Conservation (phyloP, 2,329 filamentous ascomycete species). For the Daldinia sp. region DNA sequence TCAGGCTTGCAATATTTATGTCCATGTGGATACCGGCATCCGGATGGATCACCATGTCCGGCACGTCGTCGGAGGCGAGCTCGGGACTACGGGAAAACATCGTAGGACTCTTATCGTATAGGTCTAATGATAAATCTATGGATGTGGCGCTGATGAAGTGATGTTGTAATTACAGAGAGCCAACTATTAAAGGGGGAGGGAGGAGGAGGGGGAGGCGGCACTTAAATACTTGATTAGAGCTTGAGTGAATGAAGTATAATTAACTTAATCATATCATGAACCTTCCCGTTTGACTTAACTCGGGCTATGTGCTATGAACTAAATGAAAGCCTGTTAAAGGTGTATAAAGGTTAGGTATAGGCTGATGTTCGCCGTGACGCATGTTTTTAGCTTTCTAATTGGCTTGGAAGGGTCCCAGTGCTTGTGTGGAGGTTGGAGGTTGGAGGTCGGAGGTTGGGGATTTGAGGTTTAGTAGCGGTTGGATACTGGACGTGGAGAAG, state of each 20-base stretch:
- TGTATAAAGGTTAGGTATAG: background rate
- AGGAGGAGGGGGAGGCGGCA: too few species aligned
- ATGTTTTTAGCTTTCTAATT: background rate
- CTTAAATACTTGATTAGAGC: too few species aligned
- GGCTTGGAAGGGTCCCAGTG: conserved; percentile 24
- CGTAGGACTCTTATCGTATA: too few species aligned
- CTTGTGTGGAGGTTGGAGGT: background rate
- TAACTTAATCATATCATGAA: too few species aligned
- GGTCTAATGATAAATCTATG: too few species aligned
- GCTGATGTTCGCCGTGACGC: conserved; percentile 14
- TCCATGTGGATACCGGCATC: conserved; percentile 38
- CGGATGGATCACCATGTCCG: conserved; percentile 28
- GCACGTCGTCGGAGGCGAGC: background rate
- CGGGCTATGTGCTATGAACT: too few species aligned
- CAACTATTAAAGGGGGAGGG: too few species aligned
- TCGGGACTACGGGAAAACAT: conserved; percentile 14
- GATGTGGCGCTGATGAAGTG: too few species aligned
- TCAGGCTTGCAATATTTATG: conserved; percentile 26
- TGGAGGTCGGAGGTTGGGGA: background rate
- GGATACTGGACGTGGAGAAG: background rate
- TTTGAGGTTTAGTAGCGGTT: conserved; percentile 7
- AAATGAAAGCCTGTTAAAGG: background rate
- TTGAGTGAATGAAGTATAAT: too few species aligned
- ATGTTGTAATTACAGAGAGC: too few species aligned
- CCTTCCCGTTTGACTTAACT: too few species aligned